Conservation (phyloP, 768 basidiomycete species). For the Rhodotorula toruloides region DNA sequence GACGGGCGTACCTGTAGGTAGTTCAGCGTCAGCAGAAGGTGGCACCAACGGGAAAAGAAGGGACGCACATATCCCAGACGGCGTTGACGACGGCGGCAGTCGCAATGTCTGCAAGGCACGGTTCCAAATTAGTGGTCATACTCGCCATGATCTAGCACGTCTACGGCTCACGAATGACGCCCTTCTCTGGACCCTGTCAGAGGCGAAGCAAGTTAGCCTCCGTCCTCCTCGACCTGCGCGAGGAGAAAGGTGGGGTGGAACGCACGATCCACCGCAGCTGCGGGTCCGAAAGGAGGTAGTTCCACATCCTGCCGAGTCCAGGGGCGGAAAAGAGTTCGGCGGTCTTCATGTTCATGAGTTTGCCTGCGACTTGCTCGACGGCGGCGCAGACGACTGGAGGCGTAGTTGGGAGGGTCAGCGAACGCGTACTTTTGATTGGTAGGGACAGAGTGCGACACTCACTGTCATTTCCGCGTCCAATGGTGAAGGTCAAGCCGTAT, state of each 20-base stretch:
- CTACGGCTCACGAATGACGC: conserved; percentile 64
- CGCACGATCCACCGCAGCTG: conserved; percentile 72
- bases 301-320: conserved; percentile 88
- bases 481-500: conserved; percentile 83
- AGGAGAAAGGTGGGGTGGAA: conserved; percentile 8
- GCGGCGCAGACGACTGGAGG: conserved; percentile 22
- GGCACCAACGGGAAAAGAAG: neutral
- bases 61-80: conserved; percentile 70
- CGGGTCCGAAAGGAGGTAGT: conserved; percentile 76
- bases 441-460: neutral
- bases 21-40: neutral
- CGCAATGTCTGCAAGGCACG: conserved; percentile 4
- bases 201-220: neutral
- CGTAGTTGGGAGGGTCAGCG: neutral
- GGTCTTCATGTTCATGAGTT: conserved; percentile 74
- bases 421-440: neutral
- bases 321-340: conserved; percentile 64
- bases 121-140: conserved; percentile 48
- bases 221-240: too few relatives aligned
- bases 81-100: conserved; percentile 67
- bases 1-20: conserved; percentile 58
- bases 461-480: conserved; percentile 90
- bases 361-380: conserved; percentile 62
- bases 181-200: conserved; percentile 73
- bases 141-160: conserved; percentile 59